These are phyloP conservation scores for Gymnopilus junonius DNA, from an alignment of 768 basidiomycete genomes.

Conservation along the genomic window DNA sequence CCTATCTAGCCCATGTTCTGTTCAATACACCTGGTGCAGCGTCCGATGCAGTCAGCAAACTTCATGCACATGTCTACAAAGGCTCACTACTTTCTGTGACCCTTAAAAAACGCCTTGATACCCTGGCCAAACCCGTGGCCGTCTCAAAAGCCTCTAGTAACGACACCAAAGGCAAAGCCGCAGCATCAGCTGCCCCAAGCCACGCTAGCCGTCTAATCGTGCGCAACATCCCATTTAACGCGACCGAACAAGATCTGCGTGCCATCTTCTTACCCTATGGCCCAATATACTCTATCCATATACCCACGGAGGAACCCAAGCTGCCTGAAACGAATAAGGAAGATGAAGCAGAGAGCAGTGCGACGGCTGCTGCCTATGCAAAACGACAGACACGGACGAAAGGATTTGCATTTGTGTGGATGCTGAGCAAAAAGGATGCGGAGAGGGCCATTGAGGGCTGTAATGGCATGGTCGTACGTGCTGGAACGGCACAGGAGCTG, in stretches of 20 bases:
- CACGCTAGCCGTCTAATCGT: conserved; percentile 86
- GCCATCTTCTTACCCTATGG: conserved; percentile 88
- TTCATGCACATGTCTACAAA: conserved; percentile 94
- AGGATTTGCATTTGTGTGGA: conserved; percentile 97
- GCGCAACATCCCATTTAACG: conserved; percentile 86
- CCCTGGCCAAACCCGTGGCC: conserved; percentile 50
- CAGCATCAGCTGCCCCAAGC: conserved; percentile 51
- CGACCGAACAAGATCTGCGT: conserved; percentile 83
- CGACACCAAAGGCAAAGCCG: conserved; percentile 36
- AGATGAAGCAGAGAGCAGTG: conserved; percentile 20
- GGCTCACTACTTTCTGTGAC: conserved; percentile 84
- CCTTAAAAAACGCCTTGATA: conserved; percentile 85
- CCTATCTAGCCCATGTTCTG: conserved; percentile 63
- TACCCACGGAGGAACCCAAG: conserved; percentile 53
- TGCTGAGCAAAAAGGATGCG: conserved; percentile 83
- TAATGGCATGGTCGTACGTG: conserved; percentile 73
- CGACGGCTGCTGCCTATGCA: conserved; percentile 20
- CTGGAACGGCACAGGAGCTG: conserved; percentile 62
- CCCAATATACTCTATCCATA: conserved; percentile 82
- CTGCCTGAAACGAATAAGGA: conserved; percentile 34
- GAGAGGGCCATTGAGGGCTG: conserved; percentile 79
- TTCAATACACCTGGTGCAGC: conserved; percentile 74
- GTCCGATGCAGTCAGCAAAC: conserved; percentile 70
- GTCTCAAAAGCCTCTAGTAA: conserved; percentile 24
- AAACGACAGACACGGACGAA: conserved; percentile 46